Evolutionary conservation across 441 rosid genomes (phyloP).

Genomic region (Arabidopsis lyrata): DNA sequence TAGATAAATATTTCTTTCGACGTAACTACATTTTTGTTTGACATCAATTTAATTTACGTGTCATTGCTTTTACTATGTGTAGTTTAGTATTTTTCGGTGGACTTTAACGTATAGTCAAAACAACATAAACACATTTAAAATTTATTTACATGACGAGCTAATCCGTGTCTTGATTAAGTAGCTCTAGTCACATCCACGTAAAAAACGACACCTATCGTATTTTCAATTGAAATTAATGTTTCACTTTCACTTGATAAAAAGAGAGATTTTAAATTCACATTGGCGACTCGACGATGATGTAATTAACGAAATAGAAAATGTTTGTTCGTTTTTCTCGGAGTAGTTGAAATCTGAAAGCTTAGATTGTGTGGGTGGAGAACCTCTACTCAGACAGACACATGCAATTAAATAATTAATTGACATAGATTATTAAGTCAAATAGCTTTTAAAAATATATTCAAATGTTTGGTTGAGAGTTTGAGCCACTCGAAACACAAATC

Average conservation of each 20-base stretch:
- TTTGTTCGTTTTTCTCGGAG: slow-evolving; percentile 8
- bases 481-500: slow-evolving; percentile 30
- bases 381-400: slow-evolving; percentile 4
- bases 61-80: neutral
- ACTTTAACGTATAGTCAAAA: slow-evolving; percentile 20
- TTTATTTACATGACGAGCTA: slow-evolving; percentile 11
- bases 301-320: neutral
- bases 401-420: slow-evolving; percentile 14
- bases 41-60: neutral
- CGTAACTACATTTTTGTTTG: neutral
- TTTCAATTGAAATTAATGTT: neutral
- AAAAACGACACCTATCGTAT: neutral
- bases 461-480: slow-evolving; percentile 29
- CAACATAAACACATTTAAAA: neutral
- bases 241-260: slow-evolving; percentile 2
- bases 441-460: neutral
- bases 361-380: slow-evolving; percentile 30
- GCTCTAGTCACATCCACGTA: neutral
- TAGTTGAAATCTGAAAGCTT: slow-evolving; percentile 16
- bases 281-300: neutral
- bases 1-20: neutral
- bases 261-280: neutral
- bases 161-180: slow-evolving; percentile 16
- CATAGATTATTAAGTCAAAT: slow-evolving; percentile 27
- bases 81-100: neutral